A percentile compares a stretch with the other conserved stretches of the same genome.
These are phyloP conservation scores for Rhizopus arrhizus DNA, from an alignment of 371 early-diverging fungal species.

Conservation along the genomic window DNA sequence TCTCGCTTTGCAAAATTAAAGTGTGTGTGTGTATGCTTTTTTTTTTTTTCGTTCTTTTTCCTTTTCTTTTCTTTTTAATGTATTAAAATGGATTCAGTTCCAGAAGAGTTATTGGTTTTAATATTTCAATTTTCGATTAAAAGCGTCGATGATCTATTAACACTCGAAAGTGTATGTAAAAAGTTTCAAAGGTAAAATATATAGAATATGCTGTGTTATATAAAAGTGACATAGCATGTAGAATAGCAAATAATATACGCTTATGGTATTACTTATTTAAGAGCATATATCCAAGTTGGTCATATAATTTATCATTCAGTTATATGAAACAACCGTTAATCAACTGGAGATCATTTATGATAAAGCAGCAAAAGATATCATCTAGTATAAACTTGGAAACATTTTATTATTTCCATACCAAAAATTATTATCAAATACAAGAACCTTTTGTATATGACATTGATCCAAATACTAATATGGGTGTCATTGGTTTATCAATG, in stretches of 20 bases:
- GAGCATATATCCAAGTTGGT: slow-evolving; percentile 32
- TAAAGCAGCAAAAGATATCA: slow-evolving; percentile 17
- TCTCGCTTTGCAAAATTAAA: no score
- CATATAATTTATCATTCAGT: slow-evolving; percentile 27
- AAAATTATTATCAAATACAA: slow-evolving; percentile 21
- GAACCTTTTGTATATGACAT: slow-evolving; percentile 46
- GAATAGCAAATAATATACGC: slow-evolving; percentile 27
- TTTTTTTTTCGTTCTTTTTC: not conserved
- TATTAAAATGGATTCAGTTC: slow-evolving; percentile 31
- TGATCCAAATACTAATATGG: slow-evolving; percentile 34
- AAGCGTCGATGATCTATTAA: slow-evolving; percentile 25
- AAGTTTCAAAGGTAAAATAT: slow-evolving; percentile 31
- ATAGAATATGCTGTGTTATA: not conserved
- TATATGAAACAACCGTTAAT: slow-evolving; percentile 22
- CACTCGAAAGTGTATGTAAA: slow-evolving; percentile 25
- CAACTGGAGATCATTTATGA: slow-evolving; percentile 40
- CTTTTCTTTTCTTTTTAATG: not conserved
- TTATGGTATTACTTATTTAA: slow-evolving; percentile 38
- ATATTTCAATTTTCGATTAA: slow-evolving; percentile 29
- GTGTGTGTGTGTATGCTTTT: no score
- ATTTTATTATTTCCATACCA: not conserved
- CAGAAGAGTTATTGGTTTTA: slow-evolving; percentile 38
- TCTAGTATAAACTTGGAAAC: no score
- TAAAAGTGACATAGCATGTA: not conserved
- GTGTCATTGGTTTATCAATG: slow-evolving; percentile 40